These are phyloP conservation scores for Fraxinus sp. DNA, from an alignment of 305 asterid genomes.

Conservation along the genomic window DNA sequence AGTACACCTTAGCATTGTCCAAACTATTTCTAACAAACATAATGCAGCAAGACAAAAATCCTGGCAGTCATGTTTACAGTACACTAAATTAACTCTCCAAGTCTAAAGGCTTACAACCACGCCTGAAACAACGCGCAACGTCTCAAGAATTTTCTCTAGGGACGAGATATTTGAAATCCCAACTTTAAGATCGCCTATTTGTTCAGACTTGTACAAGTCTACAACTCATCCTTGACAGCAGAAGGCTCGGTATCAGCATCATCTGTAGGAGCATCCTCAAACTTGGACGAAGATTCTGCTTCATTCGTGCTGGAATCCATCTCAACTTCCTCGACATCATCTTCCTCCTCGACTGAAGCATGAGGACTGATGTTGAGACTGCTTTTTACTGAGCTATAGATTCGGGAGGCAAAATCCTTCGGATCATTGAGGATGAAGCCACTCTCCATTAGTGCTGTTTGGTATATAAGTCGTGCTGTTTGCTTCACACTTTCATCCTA, in stretches of 20 bases:
- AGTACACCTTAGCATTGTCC: not conserved
- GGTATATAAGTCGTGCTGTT: slow-evolving; percentile 72
- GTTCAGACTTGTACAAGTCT: slow-evolving; percentile 16
- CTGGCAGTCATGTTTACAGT: slow-evolving; percentile 20
- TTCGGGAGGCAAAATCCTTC: slow-evolving; percentile 67
- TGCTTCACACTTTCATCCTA: slow-evolving; percentile 61
- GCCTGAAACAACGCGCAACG: not conserved
- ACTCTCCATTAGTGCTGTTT: slow-evolving; percentile 84
- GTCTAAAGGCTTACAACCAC: not conserved
- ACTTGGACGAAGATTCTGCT: slow-evolving; percentile 30
- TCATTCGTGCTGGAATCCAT: slow-evolving; percentile 42
- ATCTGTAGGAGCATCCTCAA: slow-evolving; percentile 28
- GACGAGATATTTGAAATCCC: not conserved
- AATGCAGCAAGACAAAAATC: slow-evolving; percentile 29
- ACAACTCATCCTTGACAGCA: slow-evolving; percentile 65
- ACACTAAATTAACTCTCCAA: slow-evolving; percentile 16
- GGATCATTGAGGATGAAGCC: slow-evolving; percentile 67
- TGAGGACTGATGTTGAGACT: slow-evolving; percentile 61
- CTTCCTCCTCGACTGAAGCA: slow-evolving; percentile 69
- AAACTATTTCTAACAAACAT: not conserved
- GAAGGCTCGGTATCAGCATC: not conserved
- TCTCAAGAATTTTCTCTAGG: not conserved
- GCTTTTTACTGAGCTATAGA: slow-evolving; percentile 63
- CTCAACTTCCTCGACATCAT: slow-evolving; percentile 56
- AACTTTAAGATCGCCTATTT: not conserved